phyloP scores from a whole-genome alignment of 805 yeast genomes.

The Blastobotrys americana region DNA sequence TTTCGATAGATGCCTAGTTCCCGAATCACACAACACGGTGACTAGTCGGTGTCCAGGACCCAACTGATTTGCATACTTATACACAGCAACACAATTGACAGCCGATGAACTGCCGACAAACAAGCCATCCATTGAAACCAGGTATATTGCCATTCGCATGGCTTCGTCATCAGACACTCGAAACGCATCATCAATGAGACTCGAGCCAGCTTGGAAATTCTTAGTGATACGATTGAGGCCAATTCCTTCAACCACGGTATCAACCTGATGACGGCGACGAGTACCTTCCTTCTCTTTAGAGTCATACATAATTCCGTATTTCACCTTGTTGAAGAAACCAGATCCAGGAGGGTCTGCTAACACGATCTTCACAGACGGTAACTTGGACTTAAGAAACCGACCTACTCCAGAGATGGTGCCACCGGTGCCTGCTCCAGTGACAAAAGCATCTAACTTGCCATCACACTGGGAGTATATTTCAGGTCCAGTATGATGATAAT shows the following conservation, averaged over 20 bases:
- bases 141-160: conserved; percentile 74
- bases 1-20: conserved; percentile 81
- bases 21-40: conserved; percentile 87
- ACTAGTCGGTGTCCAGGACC: conserved; percentile 65
- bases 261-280: conserved; percentile 91
- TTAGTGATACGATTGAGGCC: conserved; percentile 83
- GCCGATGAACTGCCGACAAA: conserved; percentile 94
- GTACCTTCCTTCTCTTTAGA: conserved; percentile 85
- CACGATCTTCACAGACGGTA: conserved; percentile 42
- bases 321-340: conserved; percentile 78
- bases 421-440: conserved; percentile 94
- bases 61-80: conserved; percentile 44
- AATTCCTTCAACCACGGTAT: conserved; percentile 88
- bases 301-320: conserved; percentile 91
- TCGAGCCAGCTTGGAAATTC: conserved; percentile 69
- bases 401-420: conserved; percentile 96
- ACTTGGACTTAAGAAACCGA: conserved; percentile 52
- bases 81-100: conserved; percentile 86
- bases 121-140: conserved; percentile 78
- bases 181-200: conserved; percentile 65
- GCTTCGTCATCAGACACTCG: conserved; percentile 79
- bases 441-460: conserved; percentile 61
- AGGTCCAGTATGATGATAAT: conserved; percentile 81
- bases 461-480: conserved; percentile 76
- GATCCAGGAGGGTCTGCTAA: conserved; percentile 96